Conservation (phyloP, 805 yeast species). For the Metschnikowia hibisci region DNA sequence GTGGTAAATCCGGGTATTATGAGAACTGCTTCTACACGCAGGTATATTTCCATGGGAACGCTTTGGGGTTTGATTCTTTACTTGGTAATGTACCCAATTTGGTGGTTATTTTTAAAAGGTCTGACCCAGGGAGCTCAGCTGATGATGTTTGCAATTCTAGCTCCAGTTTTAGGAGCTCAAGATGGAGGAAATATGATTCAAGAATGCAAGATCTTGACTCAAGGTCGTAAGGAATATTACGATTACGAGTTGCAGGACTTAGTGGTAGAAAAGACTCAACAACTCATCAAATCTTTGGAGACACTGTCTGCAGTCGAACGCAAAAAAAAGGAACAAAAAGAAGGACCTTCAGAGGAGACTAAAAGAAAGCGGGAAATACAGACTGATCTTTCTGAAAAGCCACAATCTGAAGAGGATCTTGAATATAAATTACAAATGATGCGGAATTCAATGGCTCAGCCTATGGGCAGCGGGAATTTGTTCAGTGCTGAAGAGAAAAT, state of each 20-base stretch:
- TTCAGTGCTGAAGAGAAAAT: conserved; percentile 3
- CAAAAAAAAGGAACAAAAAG: conserved; percentile 34
- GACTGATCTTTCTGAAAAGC: conserved; percentile 31
- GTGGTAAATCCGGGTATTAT: conserved; percentile 89
- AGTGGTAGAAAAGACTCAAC: conserved; percentile 59
- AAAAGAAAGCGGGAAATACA: conserved; percentile 19
- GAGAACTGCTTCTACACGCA: conserved; percentile 81
- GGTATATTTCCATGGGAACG: conserved; percentile 74
- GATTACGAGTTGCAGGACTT: conserved; percentile 58
- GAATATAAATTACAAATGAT: conserved; percentile 30
- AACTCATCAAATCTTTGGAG: conserved; percentile 57
- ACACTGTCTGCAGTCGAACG: conserved; percentile 67
- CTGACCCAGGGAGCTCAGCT: conserved; percentile 79
- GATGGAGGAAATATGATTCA: conserved; percentile 69
- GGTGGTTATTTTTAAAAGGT: conserved; percentile 78
- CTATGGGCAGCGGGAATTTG: conserved; percentile 15
- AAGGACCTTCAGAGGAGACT: conserved; percentile 17
- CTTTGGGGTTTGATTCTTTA: conserved; percentile 57
- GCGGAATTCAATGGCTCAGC: conserved; percentile 22
- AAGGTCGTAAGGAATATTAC: conserved; percentile 59
- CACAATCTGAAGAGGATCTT: conserved; percentile 34
- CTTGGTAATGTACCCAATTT: conserved; percentile 68
- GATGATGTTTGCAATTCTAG: conserved; percentile 59
- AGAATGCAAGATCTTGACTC: conserved; percentile 59
- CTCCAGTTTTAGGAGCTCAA: conserved; percentile 62